Conservation (phyloP, 2,329 filamentous ascomycete genomes). For the Phaeoacremonium minimum region DNA sequence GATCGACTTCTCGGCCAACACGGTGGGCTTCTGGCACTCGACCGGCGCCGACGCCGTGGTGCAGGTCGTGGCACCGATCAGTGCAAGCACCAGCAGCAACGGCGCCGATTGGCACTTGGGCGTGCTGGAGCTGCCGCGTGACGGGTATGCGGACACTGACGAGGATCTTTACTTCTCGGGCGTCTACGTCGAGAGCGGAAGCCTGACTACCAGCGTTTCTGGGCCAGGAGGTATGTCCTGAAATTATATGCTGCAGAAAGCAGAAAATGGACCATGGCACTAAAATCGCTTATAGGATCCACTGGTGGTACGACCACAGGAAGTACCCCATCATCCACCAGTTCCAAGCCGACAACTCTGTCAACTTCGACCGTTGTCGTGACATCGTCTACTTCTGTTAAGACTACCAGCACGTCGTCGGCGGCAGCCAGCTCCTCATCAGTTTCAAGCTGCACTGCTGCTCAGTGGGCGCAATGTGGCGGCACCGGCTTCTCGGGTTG, state of each 20-base stretch:
- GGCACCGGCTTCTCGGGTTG: constrained; percentile 13
- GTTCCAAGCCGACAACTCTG: constrained; percentile 2
- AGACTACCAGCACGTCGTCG: constrained; percentile 1
- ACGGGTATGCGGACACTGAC: constrained; percentile 39
- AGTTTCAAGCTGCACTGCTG: constrained; percentile 4
- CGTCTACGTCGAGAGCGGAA: constrained; percentile 60
- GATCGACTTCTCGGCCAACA: constrained; percentile 58
- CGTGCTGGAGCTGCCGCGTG: constrained; percentile 55
- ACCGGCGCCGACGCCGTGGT: constrained; percentile 50
- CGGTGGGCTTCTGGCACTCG: constrained; percentile 64
- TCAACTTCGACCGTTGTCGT: not conserved
- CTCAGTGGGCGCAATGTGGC: constrained; percentile 9
- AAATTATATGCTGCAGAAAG: not conserved
- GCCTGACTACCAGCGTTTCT: constrained; percentile 12
- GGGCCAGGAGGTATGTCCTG: constrained; percentile 2
- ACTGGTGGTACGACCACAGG: constrained; percentile 13
- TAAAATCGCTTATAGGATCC: not conserved
- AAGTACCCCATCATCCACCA: not conserved
- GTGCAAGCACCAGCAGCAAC: constrained; percentile 54
- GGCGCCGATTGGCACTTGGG: constrained; percentile 67
- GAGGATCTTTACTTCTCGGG: constrained; percentile 68
- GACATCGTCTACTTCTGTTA: not conserved
- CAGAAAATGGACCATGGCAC: not conserved
- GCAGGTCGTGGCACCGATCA: constrained; percentile 53
- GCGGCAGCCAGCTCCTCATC: constrained; percentile 1